These are phyloP conservation scores for Aspergillus carbonarius DNA, from an alignment of 2,329 filamentous ascomycete genomes.

Conservation along the genomic window DNA sequence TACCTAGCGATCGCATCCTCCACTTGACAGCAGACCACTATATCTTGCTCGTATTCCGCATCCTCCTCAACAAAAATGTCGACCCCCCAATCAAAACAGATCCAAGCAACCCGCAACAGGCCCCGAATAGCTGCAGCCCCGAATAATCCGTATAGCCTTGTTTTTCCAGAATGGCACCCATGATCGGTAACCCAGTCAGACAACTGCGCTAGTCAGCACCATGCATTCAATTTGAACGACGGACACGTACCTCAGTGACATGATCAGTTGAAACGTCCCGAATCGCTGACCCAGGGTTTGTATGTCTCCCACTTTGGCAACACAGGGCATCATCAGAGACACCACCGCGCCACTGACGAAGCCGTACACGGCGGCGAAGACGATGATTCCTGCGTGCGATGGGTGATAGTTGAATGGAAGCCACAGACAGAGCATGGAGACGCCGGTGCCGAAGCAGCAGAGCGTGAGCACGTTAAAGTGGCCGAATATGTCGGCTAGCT, in stretches of 20 bases:
- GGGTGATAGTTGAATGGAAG: slow-evolving; percentile 30
- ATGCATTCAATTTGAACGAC: no score
- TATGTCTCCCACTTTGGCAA: slow-evolving; percentile 28
- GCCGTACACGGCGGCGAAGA: slow-evolving; percentile 28
- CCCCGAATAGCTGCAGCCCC: slow-evolving; percentile 28
- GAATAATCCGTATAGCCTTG: slow-evolving; percentile 21
- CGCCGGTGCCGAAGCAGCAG: slow-evolving; percentile 13
- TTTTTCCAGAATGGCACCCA: slow-evolving; percentile 26
- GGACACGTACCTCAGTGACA: slow-evolving; percentile 21
- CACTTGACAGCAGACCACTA: background rate
- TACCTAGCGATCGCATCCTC: no score
- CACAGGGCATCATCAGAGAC: slow-evolving; percentile 31
- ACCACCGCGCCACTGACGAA: slow-evolving; percentile 32
- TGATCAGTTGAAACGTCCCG: slow-evolving; percentile 29
- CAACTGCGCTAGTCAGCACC: background rate
- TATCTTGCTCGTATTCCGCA: background rate
- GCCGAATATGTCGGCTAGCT: slow-evolving; percentile 26
- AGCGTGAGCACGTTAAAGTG: slow-evolving; percentile 28
- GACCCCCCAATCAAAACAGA: background rate
- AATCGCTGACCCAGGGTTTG: slow-evolving; percentile 36
- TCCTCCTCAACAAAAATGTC: background rate
- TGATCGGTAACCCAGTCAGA: slow-evolving; percentile 30
- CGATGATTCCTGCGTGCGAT: slow-evolving; percentile 28
- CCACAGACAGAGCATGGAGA: slow-evolving; percentile 27
- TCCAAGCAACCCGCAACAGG: background rate